A percentile compares a stretch with the other conserved stretches of the same genome.
Conservation (phyloP, 225 moss, liverwort and hornwort species). For the Sphagnum tenellum region DNA sequence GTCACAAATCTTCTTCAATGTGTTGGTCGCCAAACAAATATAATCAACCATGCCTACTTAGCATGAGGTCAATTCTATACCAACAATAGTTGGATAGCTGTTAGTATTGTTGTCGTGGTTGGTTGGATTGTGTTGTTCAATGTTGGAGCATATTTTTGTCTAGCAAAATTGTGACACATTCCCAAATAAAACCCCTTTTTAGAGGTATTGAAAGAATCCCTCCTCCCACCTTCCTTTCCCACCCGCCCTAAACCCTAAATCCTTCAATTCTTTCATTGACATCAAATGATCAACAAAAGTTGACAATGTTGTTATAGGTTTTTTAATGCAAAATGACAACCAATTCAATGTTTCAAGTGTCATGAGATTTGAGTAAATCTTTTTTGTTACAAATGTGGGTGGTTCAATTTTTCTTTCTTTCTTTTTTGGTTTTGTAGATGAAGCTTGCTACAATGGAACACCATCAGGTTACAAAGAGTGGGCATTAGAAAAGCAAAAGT, state of each 20-base stretch:
- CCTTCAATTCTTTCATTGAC: too few species aligned
- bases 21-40: slow-evolving; percentile 40
- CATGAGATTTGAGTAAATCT: too few species aligned
- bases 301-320: too few species aligned
- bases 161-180: slow-evolving; percentile 49
- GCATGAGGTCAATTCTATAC: slow-evolving; percentile 72
- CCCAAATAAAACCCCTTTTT: too few species aligned
- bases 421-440: slow-evolving; percentile 29
- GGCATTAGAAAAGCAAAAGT: slow-evolving; percentile 24
- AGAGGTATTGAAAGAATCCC: too few species aligned
- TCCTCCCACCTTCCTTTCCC: too few species aligned
- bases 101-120: slow-evolving; percentile 44
- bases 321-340: too few species aligned
- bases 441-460: slow-evolving; percentile 26
- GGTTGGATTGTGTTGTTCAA: slow-evolving; percentile 79
- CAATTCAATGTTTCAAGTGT: too few species aligned
- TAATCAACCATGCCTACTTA: slow-evolving; percentile 72
- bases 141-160: slow-evolving; percentile 47
- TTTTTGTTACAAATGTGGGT: too few species aligned
- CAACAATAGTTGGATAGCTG: slow-evolving; percentile 70
- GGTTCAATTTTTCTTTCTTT: too few species aligned
- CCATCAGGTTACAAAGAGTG: slow-evolving; percentile 34
- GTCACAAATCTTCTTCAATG: slow-evolving; percentile 61
- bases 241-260: too few species aligned
- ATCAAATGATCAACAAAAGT: too few species aligned